Conservation (phyloP, 768 basidiomycete genomes). For the Cystoderma amianthinum region DNA sequence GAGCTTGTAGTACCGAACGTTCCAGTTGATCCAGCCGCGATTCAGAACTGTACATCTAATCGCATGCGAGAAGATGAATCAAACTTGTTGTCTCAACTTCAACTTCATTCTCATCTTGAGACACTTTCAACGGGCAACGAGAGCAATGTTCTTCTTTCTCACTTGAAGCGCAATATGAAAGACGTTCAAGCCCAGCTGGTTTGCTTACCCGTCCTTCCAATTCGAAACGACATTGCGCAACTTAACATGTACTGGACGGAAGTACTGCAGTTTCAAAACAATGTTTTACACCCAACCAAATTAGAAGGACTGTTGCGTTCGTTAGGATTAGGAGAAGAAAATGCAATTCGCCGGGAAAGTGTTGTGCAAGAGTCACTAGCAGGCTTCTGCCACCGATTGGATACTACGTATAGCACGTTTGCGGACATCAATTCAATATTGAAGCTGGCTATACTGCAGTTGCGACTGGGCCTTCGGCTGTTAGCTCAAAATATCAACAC, state of each 20-base stretch:
- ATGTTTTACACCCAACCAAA: slow-evolving; percentile 42
- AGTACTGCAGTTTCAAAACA: slow-evolving; percentile 66
- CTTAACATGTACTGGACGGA: slow-evolving; percentile 69
- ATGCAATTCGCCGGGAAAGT: slow-evolving; percentile 48
- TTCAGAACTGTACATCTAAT: slow-evolving; percentile 37
- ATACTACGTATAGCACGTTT: slow-evolving; percentile 60
- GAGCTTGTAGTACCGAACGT: slow-evolving; percentile 75
- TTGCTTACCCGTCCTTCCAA: slow-evolving; percentile 18
- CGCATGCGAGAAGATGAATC: slow-evolving; percentile 36
- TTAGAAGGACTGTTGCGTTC: slow-evolving; percentile 37
- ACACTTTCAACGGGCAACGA: slow-evolving; percentile 45
- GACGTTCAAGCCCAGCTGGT: slow-evolving; percentile 19
- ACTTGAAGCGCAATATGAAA: slow-evolving; percentile 31
- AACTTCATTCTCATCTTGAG: slow-evolving; percentile 52
- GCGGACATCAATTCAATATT: slow-evolving; percentile 66
- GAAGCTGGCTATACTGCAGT: slow-evolving; percentile 53
- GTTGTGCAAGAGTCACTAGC: slow-evolving; percentile 75
- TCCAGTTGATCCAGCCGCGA: slow-evolving; percentile 82
- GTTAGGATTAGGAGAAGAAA: slow-evolving; percentile 26
- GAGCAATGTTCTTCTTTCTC: slow-evolving; percentile 37
- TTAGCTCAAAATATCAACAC: slow-evolving; percentile 13
- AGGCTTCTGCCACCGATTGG: slow-evolving; percentile 71
- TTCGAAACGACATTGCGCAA: slow-evolving; percentile 34
- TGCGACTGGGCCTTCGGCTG: slow-evolving; percentile 70
- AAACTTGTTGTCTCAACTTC: slow-evolving; percentile 38